A percentile compares a stretch with the other conserved stretches of the same genome.
These are phyloP conservation scores for Dictyostelium discoideum DNA, from an alignment of 78 protist genomes.

Conservation along the genomic window dicty_2.7 NC_007090.3:293501-294000, in stretches of 20 bases:
- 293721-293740: neutral
- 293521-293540: neutral
- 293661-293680: neutral
- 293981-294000: neutral
- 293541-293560: neutral
- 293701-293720: neutral
- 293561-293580: neutral
- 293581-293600: slow-evolving; percentile 10
- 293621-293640: neutral
- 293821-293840: neutral
- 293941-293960: neutral
- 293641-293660: neutral
- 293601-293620: neutral
- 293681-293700: slow-evolving; percentile 9
- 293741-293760: neutral
- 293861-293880: neutral
- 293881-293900: neutral
- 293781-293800: neutral
- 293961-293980: slow-evolving; percentile 7
- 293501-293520: neutral
- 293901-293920: neutral
- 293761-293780: neutral
- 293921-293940: neutral
- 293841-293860: neutral
- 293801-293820: neutral